A percentile compares a stretch with the other conserved stretches of the same genome.
Evolutionary conservation across 176 grass and related monocot genomes (phyloP).

Genomic region (Puccinellia tenuiflora): DNA sequence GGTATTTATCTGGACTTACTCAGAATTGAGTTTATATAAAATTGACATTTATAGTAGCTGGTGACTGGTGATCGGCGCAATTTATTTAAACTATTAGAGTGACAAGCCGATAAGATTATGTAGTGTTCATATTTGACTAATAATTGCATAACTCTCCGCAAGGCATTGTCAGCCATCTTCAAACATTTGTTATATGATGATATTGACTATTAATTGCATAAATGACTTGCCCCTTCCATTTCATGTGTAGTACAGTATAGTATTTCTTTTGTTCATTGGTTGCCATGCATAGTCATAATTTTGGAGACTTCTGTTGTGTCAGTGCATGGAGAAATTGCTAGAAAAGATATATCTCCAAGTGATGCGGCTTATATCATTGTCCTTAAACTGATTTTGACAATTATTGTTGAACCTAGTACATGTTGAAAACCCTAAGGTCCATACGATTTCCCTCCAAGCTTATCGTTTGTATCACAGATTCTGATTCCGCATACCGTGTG

Average conservation of each 20-base stretch:
- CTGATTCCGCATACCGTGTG: not conserved
- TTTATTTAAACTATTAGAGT: not conserved
- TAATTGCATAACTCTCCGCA: not conserved
- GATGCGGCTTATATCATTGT: not conserved
- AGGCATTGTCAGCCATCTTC: not conserved
- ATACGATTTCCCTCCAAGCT: not conserved
- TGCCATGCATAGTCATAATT: not conserved
- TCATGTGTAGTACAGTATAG: not conserved
- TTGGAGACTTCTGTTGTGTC: not conserved
- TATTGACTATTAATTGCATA: not conserved
- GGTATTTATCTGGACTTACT: not conserved
- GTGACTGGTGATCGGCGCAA: not conserved
- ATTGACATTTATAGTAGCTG: not conserved
- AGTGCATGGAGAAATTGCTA: not conserved
- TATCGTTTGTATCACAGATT: conserved; percentile 13
- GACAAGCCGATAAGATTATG: not conserved
- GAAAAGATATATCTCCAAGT: not conserved
- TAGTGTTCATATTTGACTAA: not conserved
- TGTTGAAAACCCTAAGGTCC: not conserved
- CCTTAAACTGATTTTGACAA: not conserved
- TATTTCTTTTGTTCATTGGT: not conserved
- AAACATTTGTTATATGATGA: not conserved
- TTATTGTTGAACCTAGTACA: conserved; percentile 7
- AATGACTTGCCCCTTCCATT: not conserved
- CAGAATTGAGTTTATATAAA: not conserved